These are phyloP conservation scores for Articulospora tetracladia DNA, from an alignment of 495 filamentous ascomycete species.

Conservation along the genomic window DNA sequence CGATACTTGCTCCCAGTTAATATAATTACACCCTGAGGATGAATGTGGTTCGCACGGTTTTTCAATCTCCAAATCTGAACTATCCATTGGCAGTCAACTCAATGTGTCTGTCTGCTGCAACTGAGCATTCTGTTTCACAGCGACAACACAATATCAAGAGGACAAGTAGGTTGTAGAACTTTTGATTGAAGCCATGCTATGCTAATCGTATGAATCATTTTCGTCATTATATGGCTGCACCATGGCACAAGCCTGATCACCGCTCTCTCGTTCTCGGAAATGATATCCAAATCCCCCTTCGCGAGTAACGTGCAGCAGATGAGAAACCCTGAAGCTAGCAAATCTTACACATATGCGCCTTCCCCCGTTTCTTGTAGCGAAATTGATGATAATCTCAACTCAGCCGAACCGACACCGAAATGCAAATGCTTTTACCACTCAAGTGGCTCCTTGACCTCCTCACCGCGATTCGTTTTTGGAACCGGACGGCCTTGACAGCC, in stretches of 20 bases:
- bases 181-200: not conserved
- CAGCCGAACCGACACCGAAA: no score
- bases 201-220: not conserved
- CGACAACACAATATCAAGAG: no score
- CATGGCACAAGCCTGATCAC: not conserved
- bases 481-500: conserved; percentile 80
- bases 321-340: not conserved
- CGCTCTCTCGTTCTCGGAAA: not conserved
- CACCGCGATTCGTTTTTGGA: conserved; percentile 86
- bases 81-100: no score
- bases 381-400: no score
- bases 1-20: no score
- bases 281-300: not conserved
- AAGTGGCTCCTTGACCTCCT: conserved; percentile 78
- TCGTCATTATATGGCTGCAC: not conserved
- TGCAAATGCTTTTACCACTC: conserved; percentile 66
- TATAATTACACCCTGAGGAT: no score
- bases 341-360: not conserved
- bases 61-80: no score
- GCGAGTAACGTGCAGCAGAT: not conserved
- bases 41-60: no score
- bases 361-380: not conserved
- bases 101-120: no score
- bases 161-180: no score
- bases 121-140: no score